Conservation (phyloP, 2,329 filamentous ascomycete genomes). For the Clonostachys sp. region DNA sequence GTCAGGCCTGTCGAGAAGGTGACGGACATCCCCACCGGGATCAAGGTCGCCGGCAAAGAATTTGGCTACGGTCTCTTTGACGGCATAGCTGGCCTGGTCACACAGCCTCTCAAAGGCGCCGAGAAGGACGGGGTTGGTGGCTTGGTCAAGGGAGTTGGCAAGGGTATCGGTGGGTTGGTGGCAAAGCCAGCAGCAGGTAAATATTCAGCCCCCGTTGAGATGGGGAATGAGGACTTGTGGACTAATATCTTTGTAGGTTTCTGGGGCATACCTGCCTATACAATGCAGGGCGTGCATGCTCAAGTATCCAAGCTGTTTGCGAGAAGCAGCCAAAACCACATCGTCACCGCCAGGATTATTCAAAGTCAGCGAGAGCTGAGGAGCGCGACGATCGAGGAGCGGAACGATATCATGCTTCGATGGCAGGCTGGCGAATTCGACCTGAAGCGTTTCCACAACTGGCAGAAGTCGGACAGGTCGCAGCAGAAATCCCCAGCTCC, state of each 20-base stretch:
- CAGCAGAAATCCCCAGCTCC: slow-evolving; percentile 22
- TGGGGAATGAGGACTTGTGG: too few relatives aligned
- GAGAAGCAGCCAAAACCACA: slow-evolving; percentile 71
- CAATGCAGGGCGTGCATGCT: slow-evolving; percentile 77
- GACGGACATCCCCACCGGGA: slow-evolving; percentile 69
- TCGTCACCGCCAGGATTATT: slow-evolving; percentile 69
- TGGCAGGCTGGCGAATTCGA: slow-evolving; percentile 61
- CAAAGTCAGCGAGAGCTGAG: slow-evolving; percentile 68
- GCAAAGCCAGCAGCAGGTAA: slow-evolving; percentile 77
- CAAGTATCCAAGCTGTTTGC: slow-evolving; percentile 69
- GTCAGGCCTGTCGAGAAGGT: slow-evolving; percentile 77
- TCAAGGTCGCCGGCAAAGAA: slow-evolving; percentile 74
- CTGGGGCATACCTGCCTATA: slow-evolving; percentile 73
- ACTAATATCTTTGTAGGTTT: slow-evolving; percentile 33
- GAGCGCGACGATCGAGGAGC: slow-evolving; percentile 50
- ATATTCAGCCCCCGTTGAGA: slow-evolving; percentile 11
- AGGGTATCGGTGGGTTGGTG: slow-evolving; percentile 76
- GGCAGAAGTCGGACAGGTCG: slow-evolving; percentile 40
- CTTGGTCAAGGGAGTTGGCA: slow-evolving; percentile 74
- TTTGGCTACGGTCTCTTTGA: slow-evolving; percentile 76
- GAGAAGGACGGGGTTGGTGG: slow-evolving; percentile 48
- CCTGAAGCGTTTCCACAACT: slow-evolving; percentile 54
- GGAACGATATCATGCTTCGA: slow-evolving; percentile 55
- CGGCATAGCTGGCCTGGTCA: slow-evolving; percentile 75
- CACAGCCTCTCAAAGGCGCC: slow-evolving; percentile 64